Base-by-base conservation (phyloP, 1,284 basidiomycete species). In the Sphaerobolus stellatus region DNA sequence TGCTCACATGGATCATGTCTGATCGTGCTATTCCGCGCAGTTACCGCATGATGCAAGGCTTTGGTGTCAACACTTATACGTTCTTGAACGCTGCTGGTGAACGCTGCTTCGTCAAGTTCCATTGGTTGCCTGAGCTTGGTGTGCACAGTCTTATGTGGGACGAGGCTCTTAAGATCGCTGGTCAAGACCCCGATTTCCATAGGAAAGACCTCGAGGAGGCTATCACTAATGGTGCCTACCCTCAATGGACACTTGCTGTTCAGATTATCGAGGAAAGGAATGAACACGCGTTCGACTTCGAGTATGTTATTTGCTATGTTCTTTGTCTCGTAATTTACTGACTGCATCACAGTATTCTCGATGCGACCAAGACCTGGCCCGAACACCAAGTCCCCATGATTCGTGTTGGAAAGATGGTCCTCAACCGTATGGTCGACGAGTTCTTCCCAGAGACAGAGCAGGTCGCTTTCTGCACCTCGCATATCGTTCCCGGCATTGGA, bases 61-160 rank as follows among this genome's bases (percentile, higher is more conserved):
- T 92, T 59, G 88, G 89, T 11, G 88, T 92, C 27, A 90, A 94
- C 68, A 90, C 90, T 0, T 93, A 77, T 70, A 85, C 87, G 5
- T 75, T 93, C 13, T 64, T 86, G 54, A 91, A 91, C 61, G 75
- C 71, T 0, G 66, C 79, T 16, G 83, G 84, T 49, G 79, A 90
- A 63, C 79, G 83, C 1, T 77, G 79, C 57, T 93, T 92, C 62
- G 91, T 92, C 69, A 94, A 94, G 69, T 94, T 92, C 70, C 90
- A 93, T 68, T 90, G 83, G 76, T 81, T 82, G 34, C 89, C 90
- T 0, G 84, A 90, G 66, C 79, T 92, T 18, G 91, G 92, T 20
- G 85, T 88, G 4, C 88, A 93, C 65, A 88, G 83, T 56, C 71
- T 93, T n/a, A 73, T 86, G 11, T 94, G 92, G 90, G 91, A 94